Evolutionary conservation across 2,329 filamentous ascomycete genomes (phyloP).

Genomic region (Epichloe glyceriae): DNA sequence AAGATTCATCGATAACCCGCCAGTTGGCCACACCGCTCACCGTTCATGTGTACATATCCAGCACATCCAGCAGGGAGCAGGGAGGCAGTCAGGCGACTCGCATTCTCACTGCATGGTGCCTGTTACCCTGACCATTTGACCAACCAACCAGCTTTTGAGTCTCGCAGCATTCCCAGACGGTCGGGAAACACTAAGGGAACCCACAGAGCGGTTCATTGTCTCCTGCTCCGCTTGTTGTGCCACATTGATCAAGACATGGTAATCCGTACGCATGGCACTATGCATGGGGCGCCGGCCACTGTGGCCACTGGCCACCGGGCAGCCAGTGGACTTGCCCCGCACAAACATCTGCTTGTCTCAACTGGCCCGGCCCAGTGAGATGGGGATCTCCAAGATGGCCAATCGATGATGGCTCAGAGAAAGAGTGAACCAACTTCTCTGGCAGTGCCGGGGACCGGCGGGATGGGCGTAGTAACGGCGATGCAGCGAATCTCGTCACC

Average conservation of each 20-base stretch:
- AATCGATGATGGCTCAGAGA: too few species aligned
- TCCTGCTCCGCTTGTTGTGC: slow-evolving; percentile 13
- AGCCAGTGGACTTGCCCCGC: background rate
- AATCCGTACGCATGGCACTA: background rate
- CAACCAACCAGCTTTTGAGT: slow-evolving; percentile 12
- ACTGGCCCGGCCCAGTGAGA: background rate
- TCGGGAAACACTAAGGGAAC: slow-evolving; percentile 18
- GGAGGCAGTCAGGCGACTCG: background rate
- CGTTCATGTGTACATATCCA: background rate
- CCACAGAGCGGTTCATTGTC: slow-evolving; percentile 17
- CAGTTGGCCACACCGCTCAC: background rate
- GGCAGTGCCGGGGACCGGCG: too few species aligned
- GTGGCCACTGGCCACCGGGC: too few species aligned
- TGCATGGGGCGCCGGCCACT: too few species aligned
- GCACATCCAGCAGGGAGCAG: background rate
- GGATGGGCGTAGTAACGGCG: too few species aligned
- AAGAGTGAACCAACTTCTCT: too few species aligned
- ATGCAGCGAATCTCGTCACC: too few species aligned
- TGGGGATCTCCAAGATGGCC: background rate
- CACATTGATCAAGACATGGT: slow-evolving; percentile 9
- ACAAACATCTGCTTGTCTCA: background rate
- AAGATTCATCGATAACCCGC: background rate
- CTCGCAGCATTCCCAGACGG: slow-evolving; percentile 20
- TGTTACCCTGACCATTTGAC: background rate
- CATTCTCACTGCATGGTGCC: background rate